Evolutionary conservation across 2,329 filamentous ascomycete genomes (phyloP), one percentile per base, ranked within the genome.

Genomic region (Colletotrichum limetticola): DNA sequence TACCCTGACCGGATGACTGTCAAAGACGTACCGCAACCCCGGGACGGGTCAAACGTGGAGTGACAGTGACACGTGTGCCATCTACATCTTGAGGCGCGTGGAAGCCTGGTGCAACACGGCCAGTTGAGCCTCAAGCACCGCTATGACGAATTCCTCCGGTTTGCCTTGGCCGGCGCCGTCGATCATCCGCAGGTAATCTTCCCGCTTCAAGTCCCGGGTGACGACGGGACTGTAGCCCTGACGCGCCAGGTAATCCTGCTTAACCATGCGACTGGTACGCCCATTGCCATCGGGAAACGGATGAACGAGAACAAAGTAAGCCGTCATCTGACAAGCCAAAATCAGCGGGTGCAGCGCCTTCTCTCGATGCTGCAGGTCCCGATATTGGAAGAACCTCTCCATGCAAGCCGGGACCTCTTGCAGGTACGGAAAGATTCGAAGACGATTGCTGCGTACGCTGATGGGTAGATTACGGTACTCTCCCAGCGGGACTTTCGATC

Each of bases 201-300:
- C n/a, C 8, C 70, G 71, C 26, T 72, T 57, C 57, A 78, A 53
- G 19, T 46, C 58, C 42, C 66, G 58, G 26, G 77, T 66, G 22
- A 77, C 68, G n/a, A 74, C 63, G 11, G 74, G 76, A 30, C 76
- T 37, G 65, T 75, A 76, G 30, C 75, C 77, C 66, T 78, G 75
- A 22, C 76, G 74, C 28, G 76, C 64, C 62, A 79, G 30, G 56
- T 77, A 76, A 57, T 77, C 76, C n/a, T 77, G 76, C 74, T 76
- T 74, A 22, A 77, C 28, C 66, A 77, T 74, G 22, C 76, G 69
- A 32, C 70, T 73, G 55, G 74, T 52, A 28, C 77, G 72, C 16
- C 76, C 77, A 19, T 78, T 78, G 8, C 76, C 76, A 67, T 78
- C 74, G 26, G 72, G 58, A 57, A 78, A 78, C 37, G 77, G 77